phyloP scores from a whole-genome alignment of 176 grass and related monocot genomes.

The Hyparrhenia diplandra region DNA sequence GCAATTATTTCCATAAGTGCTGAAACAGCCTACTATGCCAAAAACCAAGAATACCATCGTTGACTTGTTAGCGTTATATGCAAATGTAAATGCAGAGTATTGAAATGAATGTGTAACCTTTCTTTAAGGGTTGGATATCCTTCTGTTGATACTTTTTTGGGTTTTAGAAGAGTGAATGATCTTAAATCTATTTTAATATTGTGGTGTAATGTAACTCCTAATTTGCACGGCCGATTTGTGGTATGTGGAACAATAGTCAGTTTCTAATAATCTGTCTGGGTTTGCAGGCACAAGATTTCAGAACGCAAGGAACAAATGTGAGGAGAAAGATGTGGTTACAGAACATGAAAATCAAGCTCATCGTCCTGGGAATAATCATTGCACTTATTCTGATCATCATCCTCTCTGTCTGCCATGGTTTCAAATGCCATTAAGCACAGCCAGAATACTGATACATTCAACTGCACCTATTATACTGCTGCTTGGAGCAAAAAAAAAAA shows the following conservation, averaged over 20 bases:
- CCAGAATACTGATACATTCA: conserved; percentile 18
- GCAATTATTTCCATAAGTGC: background rate
- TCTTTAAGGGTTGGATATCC: background rate
- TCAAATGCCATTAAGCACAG: conserved; percentile 54
- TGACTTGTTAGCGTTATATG: background rate
- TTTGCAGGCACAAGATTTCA: conserved; percentile 84
- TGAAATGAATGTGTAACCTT: background rate
- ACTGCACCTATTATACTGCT: conserved; percentile 32
- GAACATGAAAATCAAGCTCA: conserved; percentile 97
- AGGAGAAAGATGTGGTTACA: conserved; percentile 96
- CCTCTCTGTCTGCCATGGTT: conserved; percentile 80
- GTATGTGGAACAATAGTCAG: background rate
- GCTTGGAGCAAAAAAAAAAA: background rate
- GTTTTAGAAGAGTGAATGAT: background rate
- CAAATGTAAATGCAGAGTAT: background rate
- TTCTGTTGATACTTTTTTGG: background rate
- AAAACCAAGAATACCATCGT: background rate
- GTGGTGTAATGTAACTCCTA: background rate
- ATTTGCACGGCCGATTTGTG: background rate
- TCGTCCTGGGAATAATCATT: conserved; percentile 79
- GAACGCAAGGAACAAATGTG: conserved; percentile 67
- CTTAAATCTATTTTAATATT: background rate
- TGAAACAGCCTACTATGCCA: background rate
- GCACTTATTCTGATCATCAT: conserved; percentile 85
- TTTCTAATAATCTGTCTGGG: background rate